Evolutionary conservation across 352 stramenopile genomes (phyloP).

Genomic region (Phytopythium boreale): DNA sequence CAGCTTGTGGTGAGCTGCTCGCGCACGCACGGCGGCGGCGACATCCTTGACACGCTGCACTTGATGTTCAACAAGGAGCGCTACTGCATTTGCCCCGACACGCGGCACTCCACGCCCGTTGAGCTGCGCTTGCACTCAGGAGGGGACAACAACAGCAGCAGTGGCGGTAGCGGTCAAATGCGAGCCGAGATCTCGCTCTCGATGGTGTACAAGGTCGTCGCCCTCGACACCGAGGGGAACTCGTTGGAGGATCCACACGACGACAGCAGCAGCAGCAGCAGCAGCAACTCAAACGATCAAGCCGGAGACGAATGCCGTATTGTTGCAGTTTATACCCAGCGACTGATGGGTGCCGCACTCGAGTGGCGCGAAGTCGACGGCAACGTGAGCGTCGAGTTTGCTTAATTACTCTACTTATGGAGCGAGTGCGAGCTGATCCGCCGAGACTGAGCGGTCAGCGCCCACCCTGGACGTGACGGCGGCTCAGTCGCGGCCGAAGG

Average conservation of each 20-base stretch:
- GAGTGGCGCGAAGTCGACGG: constrained; percentile 27
- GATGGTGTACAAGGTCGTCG: constrained; percentile 40
- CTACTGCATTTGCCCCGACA: constrained; percentile 55
- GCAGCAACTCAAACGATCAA: background rate
- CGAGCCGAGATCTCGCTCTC: constrained; percentile 26
- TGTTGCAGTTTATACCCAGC: constrained; percentile 30
- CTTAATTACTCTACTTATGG: constrained; percentile 6
- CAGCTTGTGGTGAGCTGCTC: constrained; percentile 61
- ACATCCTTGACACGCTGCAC: constrained; percentile 67
- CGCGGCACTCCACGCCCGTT: constrained; percentile 37
- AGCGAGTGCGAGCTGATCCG: constrained; percentile 38
- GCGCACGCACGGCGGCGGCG: constrained; percentile 56
- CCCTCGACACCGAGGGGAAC: constrained; percentile 14
- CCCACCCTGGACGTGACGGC: constrained; percentile 12
- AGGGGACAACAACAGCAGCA: background rate
- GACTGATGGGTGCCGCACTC: constrained; percentile 12
- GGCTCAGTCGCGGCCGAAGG: background rate
- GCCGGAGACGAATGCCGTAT: constrained; percentile 5
- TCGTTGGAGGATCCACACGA: background rate
- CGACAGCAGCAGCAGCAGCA: constrained; percentile 4
- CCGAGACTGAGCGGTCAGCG: constrained; percentile 6
- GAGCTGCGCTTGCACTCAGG: constrained; percentile 14
- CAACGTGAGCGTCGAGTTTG: constrained; percentile 23
- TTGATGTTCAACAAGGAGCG: constrained; percentile 39
- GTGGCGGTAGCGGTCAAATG: background rate